A percentile compares a stretch with the other conserved stretches of the same genome.
Evolutionary conservation across 495 filamentous ascomycete genomes (phyloP).

Genomic region (Parmelia sp.): DNA sequence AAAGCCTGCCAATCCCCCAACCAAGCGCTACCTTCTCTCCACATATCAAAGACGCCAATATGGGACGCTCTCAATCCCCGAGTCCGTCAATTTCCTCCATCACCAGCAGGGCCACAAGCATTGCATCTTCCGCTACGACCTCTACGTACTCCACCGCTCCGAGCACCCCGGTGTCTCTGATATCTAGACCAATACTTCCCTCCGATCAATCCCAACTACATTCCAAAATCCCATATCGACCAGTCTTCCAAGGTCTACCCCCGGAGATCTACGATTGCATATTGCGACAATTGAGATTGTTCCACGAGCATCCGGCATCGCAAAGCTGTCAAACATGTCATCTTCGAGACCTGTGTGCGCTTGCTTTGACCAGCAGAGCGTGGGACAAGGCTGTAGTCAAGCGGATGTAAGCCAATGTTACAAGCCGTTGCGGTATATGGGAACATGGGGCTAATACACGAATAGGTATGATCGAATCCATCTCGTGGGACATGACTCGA

Average conservation of each 20-base stretch:
- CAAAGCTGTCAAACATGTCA: constrained; percentile 66
- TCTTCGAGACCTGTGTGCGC: constrained; percentile 64
- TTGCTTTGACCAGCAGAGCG: constrained; percentile 59
- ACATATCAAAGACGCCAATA: constrained; percentile 9
- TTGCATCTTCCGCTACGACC: constrained; percentile 12
- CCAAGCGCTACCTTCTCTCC: constrained; percentile 19
- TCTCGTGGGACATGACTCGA: constrained; percentile 62
- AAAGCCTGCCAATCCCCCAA: constrained; percentile 18
- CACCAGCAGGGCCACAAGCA: constrained; percentile 1
- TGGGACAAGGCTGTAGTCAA: constrained; percentile 61
- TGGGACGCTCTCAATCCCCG: not conserved
- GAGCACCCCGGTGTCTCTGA: constrained; percentile 7
- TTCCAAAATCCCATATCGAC: constrained; percentile 12
- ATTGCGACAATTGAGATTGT: constrained; percentile 42
- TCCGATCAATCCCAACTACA: constrained; percentile 6
- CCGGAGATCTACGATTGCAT: constrained; percentile 54
- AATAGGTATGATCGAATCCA: constrained; percentile 63
- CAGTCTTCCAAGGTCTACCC: constrained; percentile 46
- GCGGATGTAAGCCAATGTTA: constrained; percentile 48
- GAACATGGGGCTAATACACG: constrained; percentile 16
- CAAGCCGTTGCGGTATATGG: not conserved
- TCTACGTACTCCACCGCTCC: constrained; percentile 11
- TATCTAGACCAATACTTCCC: constrained; percentile 1
- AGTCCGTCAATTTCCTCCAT: constrained; percentile 17
- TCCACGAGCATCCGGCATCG: constrained; percentile 41